phyloP scores from a whole-genome alignment of 345 rosid species.

The Aquilaria yunnanensis region DNA sequence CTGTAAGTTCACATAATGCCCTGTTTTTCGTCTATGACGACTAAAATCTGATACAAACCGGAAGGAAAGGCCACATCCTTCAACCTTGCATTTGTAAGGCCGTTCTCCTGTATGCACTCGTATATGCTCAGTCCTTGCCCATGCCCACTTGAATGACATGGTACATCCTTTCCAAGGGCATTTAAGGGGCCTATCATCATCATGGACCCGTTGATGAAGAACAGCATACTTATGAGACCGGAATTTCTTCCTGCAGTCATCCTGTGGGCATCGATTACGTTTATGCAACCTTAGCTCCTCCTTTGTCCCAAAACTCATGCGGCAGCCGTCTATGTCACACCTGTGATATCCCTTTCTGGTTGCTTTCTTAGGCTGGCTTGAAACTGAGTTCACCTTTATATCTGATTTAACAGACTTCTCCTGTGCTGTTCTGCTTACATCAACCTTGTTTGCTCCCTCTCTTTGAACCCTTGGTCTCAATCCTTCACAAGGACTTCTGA shows the following conservation, averaged over 20 bases:
- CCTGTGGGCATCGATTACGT: slow-evolving; percentile 68
- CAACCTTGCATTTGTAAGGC: slow-evolving; percentile 80
- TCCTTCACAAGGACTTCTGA: slow-evolving; percentile 96
- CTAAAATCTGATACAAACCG: slow-evolving; percentile 95
- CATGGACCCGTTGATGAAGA: slow-evolving; percentile 88
- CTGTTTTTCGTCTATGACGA: slow-evolving; percentile 87
- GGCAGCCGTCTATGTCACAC: slow-evolving; percentile 83
- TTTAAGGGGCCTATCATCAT: slow-evolving; percentile 74
- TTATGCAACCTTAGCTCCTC: slow-evolving; percentile 62
- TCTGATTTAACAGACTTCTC: slow-evolving; percentile 33
- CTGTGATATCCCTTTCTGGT: slow-evolving; percentile 27
- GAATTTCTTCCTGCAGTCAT: slow-evolving; percentile 79
- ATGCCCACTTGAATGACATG: slow-evolving; percentile 98
- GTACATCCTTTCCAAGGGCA: slow-evolving; percentile 91
- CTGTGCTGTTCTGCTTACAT: slow-evolving; percentile 17
- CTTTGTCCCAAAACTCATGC: slow-evolving; percentile 71
- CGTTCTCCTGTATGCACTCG: slow-evolving; percentile 92
- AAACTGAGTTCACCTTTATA: slow-evolving; percentile 27
- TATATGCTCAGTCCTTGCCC: slow-evolving; percentile 99
- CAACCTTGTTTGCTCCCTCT: slow-evolving; percentile 20
- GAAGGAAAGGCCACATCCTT: slow-evolving; percentile 77
- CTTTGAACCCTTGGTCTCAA: slow-evolving; percentile 70
- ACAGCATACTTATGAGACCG: slow-evolving; percentile 76
- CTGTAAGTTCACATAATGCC: slow-evolving; percentile 51
- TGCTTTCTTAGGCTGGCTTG: slow-evolving; percentile 25